Conservation (phyloP, 768 basidiomycete species). For the Epithele typhae region DNA sequence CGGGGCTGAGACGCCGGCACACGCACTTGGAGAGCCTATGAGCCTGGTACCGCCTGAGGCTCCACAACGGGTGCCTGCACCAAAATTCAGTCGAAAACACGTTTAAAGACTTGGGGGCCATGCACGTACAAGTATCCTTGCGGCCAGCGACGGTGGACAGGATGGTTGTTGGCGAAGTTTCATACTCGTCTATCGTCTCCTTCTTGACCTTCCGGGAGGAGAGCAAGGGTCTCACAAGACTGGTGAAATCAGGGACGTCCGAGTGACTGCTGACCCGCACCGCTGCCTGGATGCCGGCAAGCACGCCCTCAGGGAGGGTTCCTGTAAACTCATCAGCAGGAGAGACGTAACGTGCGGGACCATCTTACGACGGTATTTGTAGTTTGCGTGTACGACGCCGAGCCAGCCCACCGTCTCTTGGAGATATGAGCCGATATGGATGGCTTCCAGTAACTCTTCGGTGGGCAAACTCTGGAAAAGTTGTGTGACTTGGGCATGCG, state of each 20-base stretch:
- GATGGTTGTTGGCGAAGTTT: not conserved
- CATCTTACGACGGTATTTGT: too few species aligned
- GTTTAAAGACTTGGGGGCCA: too few species aligned
- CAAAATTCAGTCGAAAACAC: too few species aligned
- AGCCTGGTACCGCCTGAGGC: constrained; percentile 14
- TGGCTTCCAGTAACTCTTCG: constrained; percentile 19
- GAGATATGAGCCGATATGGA: constrained; percentile 19
- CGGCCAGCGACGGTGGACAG: not conserved
- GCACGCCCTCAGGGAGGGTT: too few species aligned
- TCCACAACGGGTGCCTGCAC: constrained; percentile 14
- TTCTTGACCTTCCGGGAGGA: not conserved
- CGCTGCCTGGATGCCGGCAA: too few species aligned
- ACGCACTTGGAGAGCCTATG: constrained; percentile 27
- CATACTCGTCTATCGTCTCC: not conserved
- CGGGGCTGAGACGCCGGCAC: too few species aligned
- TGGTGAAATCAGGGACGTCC: too few species aligned
- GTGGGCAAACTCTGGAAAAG: constrained; percentile 12
- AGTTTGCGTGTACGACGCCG: too few species aligned
- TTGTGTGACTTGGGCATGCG: not conserved
- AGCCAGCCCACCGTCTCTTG: constrained; percentile 7
- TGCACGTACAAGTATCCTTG: not conserved
- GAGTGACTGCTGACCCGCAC: too few species aligned
- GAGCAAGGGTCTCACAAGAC: too few species aligned
- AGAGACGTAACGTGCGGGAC: too few species aligned
- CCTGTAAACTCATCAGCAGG: too few species aligned